Conservation (phyloP, 257 asterid genomes). For the Ocimum tenuiflorum region DNA sequence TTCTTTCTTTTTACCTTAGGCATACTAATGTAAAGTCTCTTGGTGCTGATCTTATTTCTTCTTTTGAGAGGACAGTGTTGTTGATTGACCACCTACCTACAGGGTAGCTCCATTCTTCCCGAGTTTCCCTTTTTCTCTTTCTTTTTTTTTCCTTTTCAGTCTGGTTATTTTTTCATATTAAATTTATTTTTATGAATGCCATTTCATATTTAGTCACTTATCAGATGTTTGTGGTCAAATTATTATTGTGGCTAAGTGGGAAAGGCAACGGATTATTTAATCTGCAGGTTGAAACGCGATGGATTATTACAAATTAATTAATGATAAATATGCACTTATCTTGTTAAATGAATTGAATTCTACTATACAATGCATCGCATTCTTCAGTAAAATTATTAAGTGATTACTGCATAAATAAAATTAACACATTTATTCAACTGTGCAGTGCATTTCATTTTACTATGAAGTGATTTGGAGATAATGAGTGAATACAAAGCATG, state of each 20-base stretch:
- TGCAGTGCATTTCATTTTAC: no score
- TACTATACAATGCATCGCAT: no score
- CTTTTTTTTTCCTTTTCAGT: neutral
- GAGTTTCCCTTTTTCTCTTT: neutral
- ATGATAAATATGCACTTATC: no score
- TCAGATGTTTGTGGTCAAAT: neutral
- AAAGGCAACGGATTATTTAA: no score
- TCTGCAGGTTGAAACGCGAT: neutral
- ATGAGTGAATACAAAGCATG: no score
- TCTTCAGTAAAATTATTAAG: no score
- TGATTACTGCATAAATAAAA: no score
- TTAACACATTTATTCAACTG: no score
- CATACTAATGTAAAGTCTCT: slow-evolving; percentile 28
- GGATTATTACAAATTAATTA: no score
- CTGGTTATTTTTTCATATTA: slow-evolving; percentile 3
- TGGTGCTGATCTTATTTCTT: neutral
- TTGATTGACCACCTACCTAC: neutral
- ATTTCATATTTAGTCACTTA: neutral
- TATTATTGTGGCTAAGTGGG: no score
- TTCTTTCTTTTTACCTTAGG: slow-evolving; percentile 8
- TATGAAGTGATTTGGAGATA: no score
- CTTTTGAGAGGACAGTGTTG: slow-evolving; percentile 1
- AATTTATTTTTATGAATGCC: slow-evolving; percentile 15
- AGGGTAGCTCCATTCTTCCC: neutral
- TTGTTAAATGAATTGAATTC: no score